These are phyloP conservation scores for Orbilia oligospora DNA, from an alignment of 2,329 filamentous ascomycete genomes.

Conservation along the genomic window DNA sequence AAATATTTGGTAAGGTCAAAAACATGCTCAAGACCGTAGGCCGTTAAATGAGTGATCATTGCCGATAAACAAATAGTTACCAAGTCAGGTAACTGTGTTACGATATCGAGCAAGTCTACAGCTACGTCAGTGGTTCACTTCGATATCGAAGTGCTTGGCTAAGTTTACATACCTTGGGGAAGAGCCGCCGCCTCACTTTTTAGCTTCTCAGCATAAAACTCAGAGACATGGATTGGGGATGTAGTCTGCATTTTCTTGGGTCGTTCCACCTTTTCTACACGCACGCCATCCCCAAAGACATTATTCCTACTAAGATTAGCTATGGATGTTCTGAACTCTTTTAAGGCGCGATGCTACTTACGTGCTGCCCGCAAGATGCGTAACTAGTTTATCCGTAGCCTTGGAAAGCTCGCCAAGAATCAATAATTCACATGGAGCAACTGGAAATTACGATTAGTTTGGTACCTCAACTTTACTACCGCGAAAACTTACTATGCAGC, in stretches of 20 bases:
- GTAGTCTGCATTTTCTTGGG: conserved; percentile 86
- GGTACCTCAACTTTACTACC: background rate
- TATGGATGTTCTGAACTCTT: background rate
- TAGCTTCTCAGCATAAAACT: conserved; percentile 91
- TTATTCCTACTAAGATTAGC: conserved; percentile 74
- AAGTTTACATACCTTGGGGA: conserved; percentile 56
- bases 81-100: conserved; percentile 84
- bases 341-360: conserved; percentile 22
- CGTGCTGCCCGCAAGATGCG: conserved; percentile 87
- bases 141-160: background rate
- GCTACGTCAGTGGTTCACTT: background rate
- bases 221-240: conserved; percentile 88
- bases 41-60: conserved; percentile 93
- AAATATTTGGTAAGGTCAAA: conserved; percentile 98
- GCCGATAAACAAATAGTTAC: conserved; percentile 93
- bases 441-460: conserved; percentile 23
- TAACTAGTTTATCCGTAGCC: conserved; percentile 90
- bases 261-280: conserved; percentile 83
- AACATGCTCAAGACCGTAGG: conserved; percentile 94
- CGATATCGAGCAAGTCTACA: conserved; percentile 82
- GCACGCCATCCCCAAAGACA: conserved; percentile 89
- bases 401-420: conserved; percentile 92
- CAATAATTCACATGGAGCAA: conserved; percentile 94
- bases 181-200: conserved; percentile 74
- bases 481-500: conserved; percentile 75